Conservation (phyloP, 805 yeast species). For the Spathaspora arborariae region DNA sequence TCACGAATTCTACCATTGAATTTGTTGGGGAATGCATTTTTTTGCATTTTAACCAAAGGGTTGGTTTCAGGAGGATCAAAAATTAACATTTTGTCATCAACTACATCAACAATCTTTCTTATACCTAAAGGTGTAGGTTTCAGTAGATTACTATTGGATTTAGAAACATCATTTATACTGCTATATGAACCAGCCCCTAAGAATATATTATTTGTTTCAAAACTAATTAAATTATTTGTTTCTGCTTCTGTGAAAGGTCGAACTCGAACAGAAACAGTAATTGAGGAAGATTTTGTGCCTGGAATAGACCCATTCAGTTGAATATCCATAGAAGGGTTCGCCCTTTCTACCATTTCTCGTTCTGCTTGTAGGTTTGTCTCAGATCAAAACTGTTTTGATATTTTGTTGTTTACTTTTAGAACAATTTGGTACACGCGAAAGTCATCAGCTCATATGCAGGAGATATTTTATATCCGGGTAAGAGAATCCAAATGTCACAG, state of each 20-base stretch:
- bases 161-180: neutral
- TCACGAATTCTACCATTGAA: slow-evolving; percentile 52
- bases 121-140: slow-evolving; percentile 45
- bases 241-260: slow-evolving; percentile 75
- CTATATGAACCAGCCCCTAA: slow-evolving; percentile 51
- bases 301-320: neutral
- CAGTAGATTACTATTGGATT: slow-evolving; percentile 8
- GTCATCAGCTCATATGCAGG: neutral
- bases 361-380: neutral
- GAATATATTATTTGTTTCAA: slow-evolving; percentile 38
- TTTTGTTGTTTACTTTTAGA: neutral
- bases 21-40: slow-evolving; percentile 36
- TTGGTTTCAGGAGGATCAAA: slow-evolving; percentile 80
- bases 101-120: slow-evolving; percentile 70
- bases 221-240: slow-evolving; percentile 40
- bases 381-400: neutral
- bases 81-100: slow-evolving; percentile 79
- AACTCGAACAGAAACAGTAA: slow-evolving; percentile 74
- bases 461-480: neutral
- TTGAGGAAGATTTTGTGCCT: slow-evolving; percentile 52
- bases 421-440: neutral
- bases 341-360: neutral
- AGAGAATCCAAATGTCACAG: too few relatives aligned
- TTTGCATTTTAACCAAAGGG: slow-evolving; percentile 53
- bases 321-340: neutral